Base-by-base conservation (phyloP, 306 rosid species). In the Hippophae gyantsensis region DNA sequence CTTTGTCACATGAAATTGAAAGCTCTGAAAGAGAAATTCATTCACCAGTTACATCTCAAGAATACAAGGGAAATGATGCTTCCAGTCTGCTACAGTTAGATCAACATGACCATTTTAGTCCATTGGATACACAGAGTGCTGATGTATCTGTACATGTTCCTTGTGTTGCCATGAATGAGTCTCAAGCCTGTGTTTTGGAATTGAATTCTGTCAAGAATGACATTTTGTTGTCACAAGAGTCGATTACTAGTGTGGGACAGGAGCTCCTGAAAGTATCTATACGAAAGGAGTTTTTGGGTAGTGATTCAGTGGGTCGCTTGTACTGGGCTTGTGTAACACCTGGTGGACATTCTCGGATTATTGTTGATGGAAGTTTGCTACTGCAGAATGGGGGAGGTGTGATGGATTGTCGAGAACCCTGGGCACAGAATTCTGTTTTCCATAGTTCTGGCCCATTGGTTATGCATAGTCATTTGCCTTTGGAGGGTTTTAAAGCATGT, bases 281-380 rank as follows among this genome's bases (percentile, higher is more conserved):
- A 52, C 86, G 97, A 42, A 82, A 86, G 75, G 99, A 93, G 64
- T 84, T 80, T 72, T 60, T 93, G 76, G 99, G 99, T 38, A 69
- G 54, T 61, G 99, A 93, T 75, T 84, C 87, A 52, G 63, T 73
- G 52, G 90, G 95, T 72, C 70, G 89, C 55, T 59, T 86, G 65
- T 88, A 88, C 72, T 93, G 97, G 97, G 81, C 85, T 80, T 78
- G 84, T 8, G 74, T 70, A 55, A 70, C 71, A 53, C 76, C 76
- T 3, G 60, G 78, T 10, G 86, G 88, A 72, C 76, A 54, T 55
- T 68, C 85, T 9, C 69, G 74, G 48, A 72, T 88, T 65, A 68
- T 84, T 72, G 95, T 81, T 61, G 90, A 86, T 64, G 79, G 90
- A 71, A 81, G 80, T 66, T 60, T 78, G 57, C 57, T 73, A 47